These are phyloP conservation scores for Cystobasidium sp. DNA, from an alignment of 1,284 basidiomycete genomes.

Conservation along the genomic window DNA sequence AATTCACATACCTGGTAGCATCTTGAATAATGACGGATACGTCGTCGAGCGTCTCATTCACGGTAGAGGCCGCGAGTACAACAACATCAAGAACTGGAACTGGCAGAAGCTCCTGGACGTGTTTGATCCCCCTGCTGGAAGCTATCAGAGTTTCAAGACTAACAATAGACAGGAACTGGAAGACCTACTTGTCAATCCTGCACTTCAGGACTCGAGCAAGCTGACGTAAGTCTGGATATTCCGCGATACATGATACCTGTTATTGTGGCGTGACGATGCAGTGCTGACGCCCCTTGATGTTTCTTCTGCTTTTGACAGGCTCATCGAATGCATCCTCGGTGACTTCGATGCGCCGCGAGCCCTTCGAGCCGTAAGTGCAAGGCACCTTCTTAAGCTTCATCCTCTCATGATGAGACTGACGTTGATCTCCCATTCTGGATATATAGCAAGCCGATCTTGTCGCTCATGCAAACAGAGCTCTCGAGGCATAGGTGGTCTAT, in stretches of 20 bases:
- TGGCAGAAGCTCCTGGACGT: conserved; percentile 51
- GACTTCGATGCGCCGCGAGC: conserved; percentile 22
- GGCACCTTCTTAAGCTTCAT: too few relatives aligned
- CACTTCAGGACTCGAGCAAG: conserved; percentile 66
- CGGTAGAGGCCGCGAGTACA: conserved; percentile 58
- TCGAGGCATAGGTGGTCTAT: too few relatives aligned
- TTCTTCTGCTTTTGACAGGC: not conserved
- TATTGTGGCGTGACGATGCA: too few relatives aligned
- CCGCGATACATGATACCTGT: too few relatives aligned
- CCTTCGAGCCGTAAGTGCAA: not conserved
- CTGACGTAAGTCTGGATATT: conserved; percentile 61
- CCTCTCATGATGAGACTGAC: too few relatives aligned
- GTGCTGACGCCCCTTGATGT: too few relatives aligned
- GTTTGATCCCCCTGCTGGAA: conserved; percentile 62
- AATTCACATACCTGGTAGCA: conserved; percentile 41
- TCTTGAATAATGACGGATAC: conserved; percentile 88
- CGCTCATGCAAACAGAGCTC: too few relatives aligned
- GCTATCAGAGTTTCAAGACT: conserved; percentile 65
- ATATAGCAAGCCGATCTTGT: too few relatives aligned
- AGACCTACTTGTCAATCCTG: conserved; percentile 64
- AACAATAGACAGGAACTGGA: conserved; percentile 68
- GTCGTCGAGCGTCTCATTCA: conserved; percentile 70
- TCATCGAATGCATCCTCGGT: conserved; percentile 27
- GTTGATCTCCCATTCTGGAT: too few relatives aligned
- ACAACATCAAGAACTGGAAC: conserved; percentile 59